Evolutionary conservation across 2,329 filamentous ascomycete genomes (phyloP).

Genomic region (Penicillium fuscoglaucum): DNA sequence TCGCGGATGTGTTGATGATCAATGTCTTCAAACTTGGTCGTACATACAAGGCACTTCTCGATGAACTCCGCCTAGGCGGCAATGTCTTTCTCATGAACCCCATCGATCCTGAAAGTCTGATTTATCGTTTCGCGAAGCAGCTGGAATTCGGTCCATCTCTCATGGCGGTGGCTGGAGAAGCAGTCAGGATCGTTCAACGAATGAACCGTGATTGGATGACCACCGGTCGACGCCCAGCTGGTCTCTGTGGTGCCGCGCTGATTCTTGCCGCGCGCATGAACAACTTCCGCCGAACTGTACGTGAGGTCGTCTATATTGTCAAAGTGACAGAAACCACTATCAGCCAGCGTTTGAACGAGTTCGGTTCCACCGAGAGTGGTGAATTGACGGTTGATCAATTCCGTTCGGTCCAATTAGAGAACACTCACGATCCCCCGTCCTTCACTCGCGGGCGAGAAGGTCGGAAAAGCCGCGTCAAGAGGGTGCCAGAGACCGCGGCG

Average conservation of each 20-base stretch:
- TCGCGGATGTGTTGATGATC: conserved; percentile 79
- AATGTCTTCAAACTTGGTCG: conserved; percentile 92
- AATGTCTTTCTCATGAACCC: conserved; percentile 71
- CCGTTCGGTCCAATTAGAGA: conserved; percentile 57
- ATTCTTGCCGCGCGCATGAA: conserved; percentile 97
- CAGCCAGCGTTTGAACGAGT: conserved; percentile 86
- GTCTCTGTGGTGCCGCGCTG: conserved; percentile 89
- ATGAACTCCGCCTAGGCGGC: conserved; percentile 52
- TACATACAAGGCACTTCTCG: conserved; percentile 80
- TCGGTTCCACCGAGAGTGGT: conserved; percentile 81
- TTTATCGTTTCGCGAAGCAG: conserved; percentile 85
- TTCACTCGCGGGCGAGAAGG: conserved; percentile 61
- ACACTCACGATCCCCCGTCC: conserved; percentile 77
- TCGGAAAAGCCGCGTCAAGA: conserved; percentile 52
- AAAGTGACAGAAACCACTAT: conserved; percentile 95
- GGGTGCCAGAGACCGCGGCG: conserved; percentile 38
- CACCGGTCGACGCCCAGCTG: conserved; percentile 86
- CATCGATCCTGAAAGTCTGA: conserved; percentile 83
- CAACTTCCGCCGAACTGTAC: conserved; percentile 89
- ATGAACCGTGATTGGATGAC: conserved; percentile 99
- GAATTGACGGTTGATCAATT: conserved; percentile 87
- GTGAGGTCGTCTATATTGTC: conserved; percentile 96
- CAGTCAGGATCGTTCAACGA: conserved; percentile 79
- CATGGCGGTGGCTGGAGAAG: conserved; percentile 82
- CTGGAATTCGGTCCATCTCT: conserved; percentile 85